Percentiles rank a stretch among this genome's conserved stretches.
phyloP scores from a whole-genome alignment of 148 eudicot species.

The Salicornia ramosissima region DNA sequence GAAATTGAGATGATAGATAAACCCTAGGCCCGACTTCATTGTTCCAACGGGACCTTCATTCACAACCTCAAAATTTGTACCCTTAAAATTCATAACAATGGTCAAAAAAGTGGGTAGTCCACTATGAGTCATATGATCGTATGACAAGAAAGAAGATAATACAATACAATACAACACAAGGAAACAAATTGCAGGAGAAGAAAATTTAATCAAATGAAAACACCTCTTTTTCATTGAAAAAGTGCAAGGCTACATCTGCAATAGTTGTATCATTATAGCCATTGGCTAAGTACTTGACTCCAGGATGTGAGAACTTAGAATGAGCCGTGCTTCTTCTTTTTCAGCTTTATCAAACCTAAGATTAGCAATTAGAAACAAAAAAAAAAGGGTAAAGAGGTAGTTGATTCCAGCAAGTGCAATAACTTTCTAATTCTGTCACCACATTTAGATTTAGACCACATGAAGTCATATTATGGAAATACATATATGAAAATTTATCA shows the following conservation, averaged over 20 bases:
- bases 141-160: not conserved
- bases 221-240: not conserved
- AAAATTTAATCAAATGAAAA: not conserved
- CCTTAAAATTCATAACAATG: not conserved
- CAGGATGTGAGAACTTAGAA: not conserved
- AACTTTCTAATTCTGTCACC: too few species aligned
- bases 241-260: not conserved
- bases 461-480: not conserved
- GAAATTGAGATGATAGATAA: conserved; percentile 1
- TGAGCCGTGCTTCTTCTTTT: not conserved
- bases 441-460: too few species aligned
- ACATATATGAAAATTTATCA: too few species aligned
- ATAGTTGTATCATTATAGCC: not conserved
- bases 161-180: not conserved
- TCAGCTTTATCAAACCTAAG: not conserved
- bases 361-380: not conserved
- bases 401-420: not conserved
- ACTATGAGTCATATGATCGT: not conserved
- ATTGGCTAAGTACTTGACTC: not conserved
- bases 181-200: not conserved
- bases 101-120: too few species aligned
- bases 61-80: conserved; percentile 4
- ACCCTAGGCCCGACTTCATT: not conserved
- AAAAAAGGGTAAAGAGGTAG: not conserved
- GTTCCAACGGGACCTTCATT: not conserved